Evolutionary conservation across 2,329 filamentous ascomycete species (phyloP).

Genomic region (Fusarium sulawesiense): DNA sequence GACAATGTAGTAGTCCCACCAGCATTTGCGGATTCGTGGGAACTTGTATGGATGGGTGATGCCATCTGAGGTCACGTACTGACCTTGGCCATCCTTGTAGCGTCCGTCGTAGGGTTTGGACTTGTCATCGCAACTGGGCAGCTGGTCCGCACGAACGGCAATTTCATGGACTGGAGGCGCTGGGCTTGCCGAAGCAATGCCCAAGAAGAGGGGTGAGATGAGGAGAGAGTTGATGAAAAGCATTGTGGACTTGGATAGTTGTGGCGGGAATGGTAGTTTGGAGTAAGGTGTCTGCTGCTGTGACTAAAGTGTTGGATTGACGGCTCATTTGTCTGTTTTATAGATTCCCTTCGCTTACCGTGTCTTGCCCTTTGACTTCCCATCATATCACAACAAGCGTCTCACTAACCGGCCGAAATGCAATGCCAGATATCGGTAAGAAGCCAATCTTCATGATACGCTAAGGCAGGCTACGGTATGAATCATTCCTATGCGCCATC

Average conservation of each 20-base stretch:
- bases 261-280: neutral
- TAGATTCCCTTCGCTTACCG: neutral
- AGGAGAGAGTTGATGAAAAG: neutral
- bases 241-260: neutral
- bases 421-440: accelerated
- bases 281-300: neutral
- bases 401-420: neutral
- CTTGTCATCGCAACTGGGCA: neutral
- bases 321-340: neutral
- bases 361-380: neutral
- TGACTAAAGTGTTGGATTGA: neutral
- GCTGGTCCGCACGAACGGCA: neutral
- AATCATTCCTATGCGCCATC: neutral
- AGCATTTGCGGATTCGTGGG: constrained; percentile 6
- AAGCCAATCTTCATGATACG: neutral
- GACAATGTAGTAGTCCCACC: constrained; percentile 11
- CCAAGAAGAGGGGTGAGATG: neutral
- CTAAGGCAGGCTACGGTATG: neutral
- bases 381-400: too few species aligned
- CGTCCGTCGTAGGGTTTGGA: neutral
- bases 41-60: constrained; percentile 5
- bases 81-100: neutral
- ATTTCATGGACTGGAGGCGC: neutral
- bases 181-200: neutral
- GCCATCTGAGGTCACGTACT: constrained; percentile 11